phyloP scores from a whole-genome alignment of 495 filamentous ascomycete species.

The Articulospora tetracladia region DNA sequence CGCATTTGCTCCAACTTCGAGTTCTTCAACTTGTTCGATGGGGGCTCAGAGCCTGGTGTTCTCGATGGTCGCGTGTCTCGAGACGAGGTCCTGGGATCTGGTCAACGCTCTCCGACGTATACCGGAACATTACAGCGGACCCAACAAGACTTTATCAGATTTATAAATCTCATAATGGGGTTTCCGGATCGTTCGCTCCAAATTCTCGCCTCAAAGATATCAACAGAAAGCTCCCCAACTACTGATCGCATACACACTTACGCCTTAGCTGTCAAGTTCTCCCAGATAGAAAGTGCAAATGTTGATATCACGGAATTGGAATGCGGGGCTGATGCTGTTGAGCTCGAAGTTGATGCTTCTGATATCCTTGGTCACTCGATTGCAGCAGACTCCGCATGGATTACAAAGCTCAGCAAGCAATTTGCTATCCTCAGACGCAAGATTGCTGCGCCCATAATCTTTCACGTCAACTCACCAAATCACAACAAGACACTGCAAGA shows the following conservation, averaged over 20 bases:
- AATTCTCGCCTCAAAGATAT: constrained; percentile 59
- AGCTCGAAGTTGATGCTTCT: constrained; percentile 64
- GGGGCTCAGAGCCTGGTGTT: constrained; percentile 16
- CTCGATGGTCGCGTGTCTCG: constrained; percentile 16
- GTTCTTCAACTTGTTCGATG: constrained; percentile 65
- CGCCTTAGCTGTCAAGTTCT: constrained; percentile 56
- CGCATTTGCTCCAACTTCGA: constrained; percentile 70
- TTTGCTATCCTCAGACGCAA: constrained; percentile 34
- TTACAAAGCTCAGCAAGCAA: constrained; percentile 4
- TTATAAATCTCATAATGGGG: constrained; percentile 61
- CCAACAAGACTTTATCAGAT: constrained; percentile 67
- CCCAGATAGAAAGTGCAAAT: constrained; percentile 43
- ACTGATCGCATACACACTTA: constrained; percentile 42
- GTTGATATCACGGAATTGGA: constrained; percentile 60
- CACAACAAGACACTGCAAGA: constrained; percentile 31
- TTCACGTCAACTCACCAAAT: constrained; percentile 45
- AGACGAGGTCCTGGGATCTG: background rate
- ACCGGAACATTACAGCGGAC: constrained; percentile 66
- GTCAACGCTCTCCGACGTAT: constrained; percentile 26
- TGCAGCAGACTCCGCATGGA: constrained; percentile 34
- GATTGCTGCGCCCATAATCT: constrained; percentile 61
- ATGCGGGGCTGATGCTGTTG: constrained; percentile 64
- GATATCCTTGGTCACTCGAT: constrained; percentile 24
- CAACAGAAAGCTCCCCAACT: constrained; percentile 56
- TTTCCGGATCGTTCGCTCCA: constrained; percentile 46